Conservation (phyloP, 2,329 filamentous ascomycete species). For the Fusarium agapanthi region DNA sequence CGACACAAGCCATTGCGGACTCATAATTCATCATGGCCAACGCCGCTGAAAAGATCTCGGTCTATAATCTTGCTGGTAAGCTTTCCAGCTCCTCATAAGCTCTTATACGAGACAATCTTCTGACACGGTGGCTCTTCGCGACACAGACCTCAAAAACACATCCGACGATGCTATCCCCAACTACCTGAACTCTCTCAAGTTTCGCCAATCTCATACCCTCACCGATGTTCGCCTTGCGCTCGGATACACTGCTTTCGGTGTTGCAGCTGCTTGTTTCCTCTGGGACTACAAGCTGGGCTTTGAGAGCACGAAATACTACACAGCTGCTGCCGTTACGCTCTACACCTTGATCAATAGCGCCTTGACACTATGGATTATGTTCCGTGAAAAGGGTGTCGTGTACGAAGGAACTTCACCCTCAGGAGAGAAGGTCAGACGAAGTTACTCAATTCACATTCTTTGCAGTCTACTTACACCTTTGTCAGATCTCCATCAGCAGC, state of each 20-base stretch:
- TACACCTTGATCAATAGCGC: constrained; percentile 83
- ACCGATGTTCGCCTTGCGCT: constrained; percentile 84
- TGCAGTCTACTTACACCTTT: constrained; percentile 16
- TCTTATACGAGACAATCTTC: constrained; percentile 14
- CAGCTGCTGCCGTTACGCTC: constrained; percentile 77
- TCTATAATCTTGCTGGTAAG: constrained; percentile 73
- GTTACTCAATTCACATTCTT: constrained; percentile 16
- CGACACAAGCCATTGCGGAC: not conserved
- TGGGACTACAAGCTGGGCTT: constrained; percentile 94
- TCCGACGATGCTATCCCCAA: constrained; percentile 93
- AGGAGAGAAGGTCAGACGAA: constrained; percentile 71
- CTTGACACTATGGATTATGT: constrained; percentile 85
- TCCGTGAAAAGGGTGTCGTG: constrained; percentile 81
- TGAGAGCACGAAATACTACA: constrained; percentile 84
- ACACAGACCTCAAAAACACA: constrained; percentile 90
- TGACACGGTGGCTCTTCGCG: constrained; percentile 42
- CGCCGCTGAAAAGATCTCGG: constrained; percentile 64
- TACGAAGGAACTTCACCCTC: constrained; percentile 77
- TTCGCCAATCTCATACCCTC: constrained; percentile 82
- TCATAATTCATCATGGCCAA: constrained; percentile 44
- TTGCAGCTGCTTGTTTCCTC: constrained; percentile 84
- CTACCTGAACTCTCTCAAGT: constrained; percentile 89
- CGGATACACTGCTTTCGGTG: constrained; percentile 82
- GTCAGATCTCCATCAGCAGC: constrained; percentile 76
- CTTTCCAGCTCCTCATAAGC: not conserved